Base-by-base conservation (phyloP, 306 rosid genomes). In the Fagus sylvatica region DNA sequence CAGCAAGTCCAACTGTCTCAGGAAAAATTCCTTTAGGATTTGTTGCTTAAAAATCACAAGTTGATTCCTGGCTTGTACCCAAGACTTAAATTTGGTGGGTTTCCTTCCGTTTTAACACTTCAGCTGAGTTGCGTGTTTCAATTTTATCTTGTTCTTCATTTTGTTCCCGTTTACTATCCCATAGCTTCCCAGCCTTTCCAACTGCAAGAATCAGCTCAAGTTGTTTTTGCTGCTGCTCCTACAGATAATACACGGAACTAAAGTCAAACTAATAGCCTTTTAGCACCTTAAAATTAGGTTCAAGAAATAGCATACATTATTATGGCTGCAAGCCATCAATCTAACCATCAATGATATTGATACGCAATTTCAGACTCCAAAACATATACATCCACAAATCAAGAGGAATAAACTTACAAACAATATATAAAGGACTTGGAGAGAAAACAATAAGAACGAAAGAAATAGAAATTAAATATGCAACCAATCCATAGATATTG, bases 221-320 rank as follows among this genome's bases (percentile, higher is more conserved):
- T 73, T 95, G 98, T 75, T 89, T 95, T 68, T 78, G 90, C 79
- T 95, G 98, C 79, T 95, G 99, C 83, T 89, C 99, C 98, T 94
- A 66, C 78, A 83, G 11, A 69, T 7, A 42, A 76, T 53, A 75
- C 48, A 51, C 66, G 59, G 60, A 77, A 40, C 71, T 75, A 61
- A n/a, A 71, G 60, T 76, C 48, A 53, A 37, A 80, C 53, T 33
- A 8, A 16, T 1, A 43, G 74, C 54, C 28, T n/a, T 84, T 74
- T 46, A 32, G 36, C 68, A 51, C 53, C 64, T 22, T 16, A 71
- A 57, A 61, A 53, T 41, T 10, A 72, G 2, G 28, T 42, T 68
- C 66, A 48, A 57, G 32, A 75, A 73, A 64, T 28, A 53, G 68
- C 49, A 60, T 34, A 28, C 11, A 51, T 67, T 43, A 71, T 30